Conservation (phyloP, 495 filamentous ascomycete genomes). For the Trypethelium eluteriae region DNA sequence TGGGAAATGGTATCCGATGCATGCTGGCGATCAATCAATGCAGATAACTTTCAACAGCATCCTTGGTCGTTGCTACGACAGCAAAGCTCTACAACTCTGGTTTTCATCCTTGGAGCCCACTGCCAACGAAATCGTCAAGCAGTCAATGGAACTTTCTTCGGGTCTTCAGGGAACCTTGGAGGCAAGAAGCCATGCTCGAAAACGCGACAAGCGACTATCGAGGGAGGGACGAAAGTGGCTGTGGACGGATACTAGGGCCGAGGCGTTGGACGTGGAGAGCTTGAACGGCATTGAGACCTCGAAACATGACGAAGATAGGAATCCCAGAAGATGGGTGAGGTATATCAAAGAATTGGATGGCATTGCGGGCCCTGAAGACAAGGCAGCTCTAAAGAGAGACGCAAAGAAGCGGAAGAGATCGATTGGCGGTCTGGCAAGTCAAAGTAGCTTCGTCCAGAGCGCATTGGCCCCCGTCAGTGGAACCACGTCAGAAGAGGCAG, state of each 20-base stretch:
- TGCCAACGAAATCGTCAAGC: neutral
- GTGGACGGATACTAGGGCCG: slow-evolving; percentile 49
- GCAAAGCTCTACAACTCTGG: slow-evolving; percentile 42
- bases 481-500: neutral
- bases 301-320: slow-evolving; percentile 17
- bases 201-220: slow-evolving; percentile 43
- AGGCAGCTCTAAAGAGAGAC: slow-evolving; percentile 5
- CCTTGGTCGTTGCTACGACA: slow-evolving; percentile 49
- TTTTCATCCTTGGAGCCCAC: slow-evolving; percentile 24
- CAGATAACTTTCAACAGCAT: slow-evolving; percentile 45
- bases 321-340: slow-evolving; percentile 19
- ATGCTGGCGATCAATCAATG: slow-evolving; percentile 33
- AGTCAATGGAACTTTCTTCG: slow-evolving; percentile 28
- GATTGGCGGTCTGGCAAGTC: neutral
- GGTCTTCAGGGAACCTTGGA: slow-evolving; percentile 32
- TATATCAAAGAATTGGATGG: slow-evolving; percentile 15
- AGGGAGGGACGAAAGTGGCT: slow-evolving; percentile 42
- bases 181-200: slow-evolving; percentile 40
- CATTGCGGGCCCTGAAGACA: slow-evolving; percentile 9
- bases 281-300: slow-evolving; percentile 40
- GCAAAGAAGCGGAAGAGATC: neutral
- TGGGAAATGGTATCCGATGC: slow-evolving; percentile 44
- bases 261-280: slow-evolving; percentile 47
- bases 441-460: slow-evolving; percentile 15
- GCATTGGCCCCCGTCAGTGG: neutral